These are phyloP conservation scores for Stagonosporopsis vannaccii DNA, from an alignment of 2,329 filamentous ascomycete species.

Conservation along the genomic window DNA sequence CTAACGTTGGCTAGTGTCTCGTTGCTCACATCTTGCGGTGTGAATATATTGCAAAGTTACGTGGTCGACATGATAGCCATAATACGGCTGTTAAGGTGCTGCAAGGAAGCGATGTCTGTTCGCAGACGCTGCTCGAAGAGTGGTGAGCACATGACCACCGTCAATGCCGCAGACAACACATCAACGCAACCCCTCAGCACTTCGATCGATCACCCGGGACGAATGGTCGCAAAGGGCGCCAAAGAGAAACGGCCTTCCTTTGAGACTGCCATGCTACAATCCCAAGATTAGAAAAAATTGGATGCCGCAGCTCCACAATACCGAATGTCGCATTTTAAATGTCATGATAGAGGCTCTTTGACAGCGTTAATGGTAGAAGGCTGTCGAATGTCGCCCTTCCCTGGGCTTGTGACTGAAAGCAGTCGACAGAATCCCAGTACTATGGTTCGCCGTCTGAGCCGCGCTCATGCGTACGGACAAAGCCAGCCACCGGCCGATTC, in stretches of 20 bases:
- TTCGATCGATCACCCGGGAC: background rate
- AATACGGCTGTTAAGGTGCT: slow-evolving; percentile 6
- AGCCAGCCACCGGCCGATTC: slow-evolving; percentile 13
- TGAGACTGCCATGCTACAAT: background rate
- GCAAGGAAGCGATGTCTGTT: slow-evolving; percentile 6
- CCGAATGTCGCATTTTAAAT: background rate
- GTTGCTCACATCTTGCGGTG: slow-evolving; percentile 19
- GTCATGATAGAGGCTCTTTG: background rate
- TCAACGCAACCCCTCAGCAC: slow-evolving; percentile 2
- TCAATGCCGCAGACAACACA: slow-evolving; percentile 7
- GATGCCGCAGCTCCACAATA: background rate
- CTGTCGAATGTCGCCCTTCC: background rate
- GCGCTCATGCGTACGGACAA: slow-evolving; percentile 15
- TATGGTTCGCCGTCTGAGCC: slow-evolving; percentile 1
- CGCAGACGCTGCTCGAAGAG: slow-evolving; percentile 14
- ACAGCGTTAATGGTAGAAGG: background rate
- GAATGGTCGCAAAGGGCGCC: slow-evolving; percentile 2
- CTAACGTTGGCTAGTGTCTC: slow-evolving; percentile 16
- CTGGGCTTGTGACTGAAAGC: background rate
- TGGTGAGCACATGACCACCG: slow-evolving; percentile 7
- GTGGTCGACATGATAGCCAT: slow-evolving; percentile 10
- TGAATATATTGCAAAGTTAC: slow-evolving; percentile 18
- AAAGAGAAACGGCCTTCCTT: background rate
- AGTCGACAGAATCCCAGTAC: slow-evolving; percentile 4
- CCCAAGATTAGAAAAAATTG: background rate